Base-by-base conservation (phyloP, 2,329 filamentous ascomycete species). In the Aspergillus sp. region DNA sequence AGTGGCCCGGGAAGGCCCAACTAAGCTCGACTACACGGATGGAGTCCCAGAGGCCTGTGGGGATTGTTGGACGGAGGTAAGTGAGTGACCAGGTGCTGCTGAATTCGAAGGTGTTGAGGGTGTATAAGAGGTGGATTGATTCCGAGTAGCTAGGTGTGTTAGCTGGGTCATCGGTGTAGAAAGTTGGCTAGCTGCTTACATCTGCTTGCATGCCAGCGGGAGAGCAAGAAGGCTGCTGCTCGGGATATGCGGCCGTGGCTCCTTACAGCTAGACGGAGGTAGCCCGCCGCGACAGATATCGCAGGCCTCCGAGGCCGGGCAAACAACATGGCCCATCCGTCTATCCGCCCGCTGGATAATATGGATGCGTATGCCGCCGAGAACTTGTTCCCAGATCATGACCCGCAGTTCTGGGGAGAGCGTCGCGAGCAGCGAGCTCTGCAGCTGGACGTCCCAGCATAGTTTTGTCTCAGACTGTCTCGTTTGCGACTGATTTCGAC, bases 1-100 rank as follows among this genome's bases (percentile, higher is more conserved):
- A 75, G 60, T 76, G 73, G 51, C 73, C 73, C 0, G 71, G 72
- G 33, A 76, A 76, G 0, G 73, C 72, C 72, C 72, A 76, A 66
- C 72, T 70, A 14, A 76, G 69, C 44, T 74, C 72, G 40, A 76
- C 62, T 27, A 51, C 52, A 53, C 70, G 71, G 51, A 76, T 73
- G 3, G 58, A 62, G 33, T 68, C 59, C 67, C 69, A 73, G 44
- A 65, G 60, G 3, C 69, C 63, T 2, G 54, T 4, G 5, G 68
- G 71, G 37, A 75, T 61, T 9, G 73, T 74, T 6, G 71, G 71
- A 17, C 63, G 72, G 14, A 76, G 65, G 53, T 76, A 76, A 0
- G 73, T 65, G 6, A 76, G 68, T 27, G 72, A 69, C 73, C 73
- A 76, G 56, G 73, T 73, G 52, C 71, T 75, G 61, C 72, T 75